A percentile compares a stretch with the other conserved stretches of the same genome.
phyloP scores from a whole-genome alignment of 345 rosid species.

The Eucalyptus coolabah region DNA sequence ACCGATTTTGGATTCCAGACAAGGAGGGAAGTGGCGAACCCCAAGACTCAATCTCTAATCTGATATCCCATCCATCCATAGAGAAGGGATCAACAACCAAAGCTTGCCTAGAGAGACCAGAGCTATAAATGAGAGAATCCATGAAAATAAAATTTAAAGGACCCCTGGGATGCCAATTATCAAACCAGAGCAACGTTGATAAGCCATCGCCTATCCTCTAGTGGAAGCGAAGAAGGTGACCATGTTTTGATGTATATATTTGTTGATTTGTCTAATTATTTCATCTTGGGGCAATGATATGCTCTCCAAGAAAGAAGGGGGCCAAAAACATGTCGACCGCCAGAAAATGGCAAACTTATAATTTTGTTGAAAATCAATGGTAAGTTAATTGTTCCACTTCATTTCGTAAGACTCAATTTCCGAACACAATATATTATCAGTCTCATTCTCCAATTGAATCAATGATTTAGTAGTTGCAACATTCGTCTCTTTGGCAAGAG shows the following conservation, averaged over 20 bases:
- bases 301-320: not conserved
- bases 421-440: too few relatives aligned
- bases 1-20: too few relatives aligned
- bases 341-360: not conserved
- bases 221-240: not conserved
- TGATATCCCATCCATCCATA: too few relatives aligned
- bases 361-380: not conserved
- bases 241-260: not conserved
- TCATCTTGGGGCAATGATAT: not conserved
- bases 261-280: not conserved
- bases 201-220: too few relatives aligned
- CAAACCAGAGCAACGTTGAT: too few relatives aligned
- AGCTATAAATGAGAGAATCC: too few relatives aligned
- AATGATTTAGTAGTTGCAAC: not conserved
- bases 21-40: too few relatives aligned
- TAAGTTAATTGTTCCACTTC: not conserved
- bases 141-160: too few relatives aligned
- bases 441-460: not conserved
- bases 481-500: not conserved
- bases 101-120: rapidly evolving
- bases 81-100: too few relatives aligned
- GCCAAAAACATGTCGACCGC: not conserved
- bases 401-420: too few relatives aligned
- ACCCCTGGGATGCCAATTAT: too few relatives aligned
- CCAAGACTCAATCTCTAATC: too few relatives aligned